Evolutionary conservation across 345 rosid species (phyloP).

Genomic region (Hypericum perforatum): DNA sequence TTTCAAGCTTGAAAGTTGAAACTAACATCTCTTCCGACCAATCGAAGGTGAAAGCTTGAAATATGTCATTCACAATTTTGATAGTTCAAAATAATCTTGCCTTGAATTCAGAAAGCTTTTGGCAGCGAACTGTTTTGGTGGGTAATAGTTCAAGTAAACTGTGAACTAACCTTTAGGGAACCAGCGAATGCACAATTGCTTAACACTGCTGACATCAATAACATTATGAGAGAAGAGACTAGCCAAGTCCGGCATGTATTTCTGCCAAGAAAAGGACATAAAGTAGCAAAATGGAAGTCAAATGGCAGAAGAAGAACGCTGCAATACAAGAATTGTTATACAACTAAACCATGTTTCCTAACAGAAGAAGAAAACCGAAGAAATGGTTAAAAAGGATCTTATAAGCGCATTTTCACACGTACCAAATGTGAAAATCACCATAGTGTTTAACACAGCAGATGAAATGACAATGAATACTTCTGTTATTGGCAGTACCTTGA

Average conservation of each 20-base stretch:
- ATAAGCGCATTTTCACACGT: no score
- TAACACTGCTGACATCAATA: constrained; percentile 86
- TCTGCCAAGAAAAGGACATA: constrained; percentile 30
- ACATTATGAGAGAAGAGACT: constrained; percentile 60
- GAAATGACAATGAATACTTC: background rate
- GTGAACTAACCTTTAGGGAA: constrained; percentile 47
- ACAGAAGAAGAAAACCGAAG: no score
- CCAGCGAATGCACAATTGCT: constrained; percentile 70
- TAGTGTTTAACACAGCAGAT: no score
- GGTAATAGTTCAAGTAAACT: background rate
- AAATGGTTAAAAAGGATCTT: no score
- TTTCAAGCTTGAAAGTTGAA: no score
- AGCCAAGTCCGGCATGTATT: constrained; percentile 79
- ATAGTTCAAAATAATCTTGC: background rate
- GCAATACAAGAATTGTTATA: no score
- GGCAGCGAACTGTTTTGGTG: background rate
- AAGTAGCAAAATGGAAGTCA: background rate
- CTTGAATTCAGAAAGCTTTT: background rate
- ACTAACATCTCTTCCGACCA: no score
- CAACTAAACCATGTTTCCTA: no score
- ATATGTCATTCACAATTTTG: no score
- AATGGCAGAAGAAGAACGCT: background rate
- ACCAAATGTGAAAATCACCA: no score
- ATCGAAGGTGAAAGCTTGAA: no score
- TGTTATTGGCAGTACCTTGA: constrained; percentile 44